Evolutionary conservation across 768 basidiomycete species (phyloP).

Genomic region (Boletales sp.): DNA sequence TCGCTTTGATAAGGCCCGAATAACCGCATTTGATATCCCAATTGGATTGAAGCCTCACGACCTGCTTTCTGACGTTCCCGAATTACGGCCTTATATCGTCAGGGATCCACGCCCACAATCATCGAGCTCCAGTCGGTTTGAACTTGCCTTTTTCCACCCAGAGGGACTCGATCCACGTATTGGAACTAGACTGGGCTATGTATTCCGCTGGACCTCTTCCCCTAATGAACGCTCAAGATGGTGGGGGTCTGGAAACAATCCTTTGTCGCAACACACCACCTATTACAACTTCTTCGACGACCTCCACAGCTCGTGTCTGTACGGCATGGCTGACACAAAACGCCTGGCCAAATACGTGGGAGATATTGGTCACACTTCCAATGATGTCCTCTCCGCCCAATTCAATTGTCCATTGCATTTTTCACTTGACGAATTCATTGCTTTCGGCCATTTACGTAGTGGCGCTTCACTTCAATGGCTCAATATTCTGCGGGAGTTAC

Average conservation of each 20-base stretch:
- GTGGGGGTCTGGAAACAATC: conserved; percentile 14
- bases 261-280: conserved; percentile 22
- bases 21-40: too few species aligned
- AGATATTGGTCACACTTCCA: not conserved
- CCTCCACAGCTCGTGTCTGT: too few species aligned
- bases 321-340: too few species aligned
- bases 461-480: not conserved
- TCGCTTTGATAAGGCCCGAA: too few species aligned
- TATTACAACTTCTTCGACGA: conserved; percentile 18
- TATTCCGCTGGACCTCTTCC: not conserved
- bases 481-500: not conserved
- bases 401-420: not conserved
- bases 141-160: too few species aligned
- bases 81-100: not conserved
- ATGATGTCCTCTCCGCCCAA: not conserved
- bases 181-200: conserved; percentile 15
- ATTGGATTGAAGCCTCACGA: not conserved
- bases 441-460: not conserved
- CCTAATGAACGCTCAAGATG: not conserved
- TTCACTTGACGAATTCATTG: not conserved
- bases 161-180: conserved; percentile 1
- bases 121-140: not conserved
- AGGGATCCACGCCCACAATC: not conserved
- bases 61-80: conserved; percentile 26
- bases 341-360: too few species aligned